Percentiles rank a stretch among this genome's conserved stretches.
These are phyloP conservation scores for Aspergillus sp. DNA, from an alignment of 2,329 filamentous ascomycete species.

Conservation along the genomic window DNA sequence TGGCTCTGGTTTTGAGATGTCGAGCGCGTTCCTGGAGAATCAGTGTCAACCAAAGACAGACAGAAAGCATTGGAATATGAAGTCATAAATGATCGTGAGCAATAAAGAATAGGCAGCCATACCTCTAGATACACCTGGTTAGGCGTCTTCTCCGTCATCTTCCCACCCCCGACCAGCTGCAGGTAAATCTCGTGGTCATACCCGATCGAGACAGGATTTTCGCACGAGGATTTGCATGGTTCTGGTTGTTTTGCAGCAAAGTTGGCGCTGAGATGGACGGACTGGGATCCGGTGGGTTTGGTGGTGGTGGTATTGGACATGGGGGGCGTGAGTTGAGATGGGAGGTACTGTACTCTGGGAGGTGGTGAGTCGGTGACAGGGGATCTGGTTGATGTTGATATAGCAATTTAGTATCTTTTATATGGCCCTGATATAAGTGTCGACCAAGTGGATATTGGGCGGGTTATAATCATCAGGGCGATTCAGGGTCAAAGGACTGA, in stretches of 20 bases:
- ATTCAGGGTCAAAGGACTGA: no score
- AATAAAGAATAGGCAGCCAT: conserved; percentile 1
- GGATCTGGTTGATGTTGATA: no score
- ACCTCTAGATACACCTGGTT: conserved; percentile 28
- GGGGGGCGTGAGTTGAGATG: not conserved
- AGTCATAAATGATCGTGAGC: not conserved
- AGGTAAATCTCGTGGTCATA: conserved; percentile 29
- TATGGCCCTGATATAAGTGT: no score
- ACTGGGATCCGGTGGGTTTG: not conserved
- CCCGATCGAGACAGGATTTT: conserved; percentile 13
- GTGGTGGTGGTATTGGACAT: not conserved
- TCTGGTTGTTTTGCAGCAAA: conserved; percentile 12
- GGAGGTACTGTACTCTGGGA: no score
- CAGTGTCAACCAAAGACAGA: not conserved
- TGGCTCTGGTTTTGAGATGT: conserved; percentile 14
- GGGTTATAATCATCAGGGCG: no score
- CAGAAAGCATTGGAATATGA: not conserved
- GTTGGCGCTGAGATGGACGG: conserved; percentile 31
- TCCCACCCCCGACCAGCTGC: conserved; percentile 20
- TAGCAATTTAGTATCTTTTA: no score
- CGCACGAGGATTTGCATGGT: not conserved
- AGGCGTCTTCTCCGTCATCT: conserved; percentile 18
- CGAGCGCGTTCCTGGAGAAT: conserved; percentile 21
- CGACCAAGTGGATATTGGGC: no score
- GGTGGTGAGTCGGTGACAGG: no score